Conservation (phyloP, 352 stramenopile genomes). For the Phytophthora nicotianae region DNA sequence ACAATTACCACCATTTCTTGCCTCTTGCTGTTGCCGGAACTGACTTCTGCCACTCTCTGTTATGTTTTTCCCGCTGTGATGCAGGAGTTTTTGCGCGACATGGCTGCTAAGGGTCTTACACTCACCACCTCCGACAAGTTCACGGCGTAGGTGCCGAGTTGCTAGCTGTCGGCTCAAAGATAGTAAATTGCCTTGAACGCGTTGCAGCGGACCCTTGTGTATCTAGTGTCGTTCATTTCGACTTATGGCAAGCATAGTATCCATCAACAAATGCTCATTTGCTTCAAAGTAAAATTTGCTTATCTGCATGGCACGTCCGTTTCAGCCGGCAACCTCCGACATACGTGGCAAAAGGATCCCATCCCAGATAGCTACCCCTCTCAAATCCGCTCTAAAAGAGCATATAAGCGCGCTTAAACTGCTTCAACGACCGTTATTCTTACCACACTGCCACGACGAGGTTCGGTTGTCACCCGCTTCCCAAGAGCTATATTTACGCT, state of each 20-base stretch:
- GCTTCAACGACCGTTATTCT: constrained; percentile 15
- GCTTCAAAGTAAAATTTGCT: constrained; percentile 19
- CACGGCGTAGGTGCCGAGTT: constrained; percentile 18
- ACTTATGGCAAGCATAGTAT: constrained; percentile 1
- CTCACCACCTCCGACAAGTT: constrained; percentile 68
- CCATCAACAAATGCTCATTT: no score
- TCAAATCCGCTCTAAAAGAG: constrained; percentile 13
- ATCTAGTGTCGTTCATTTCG: constrained; percentile 7
- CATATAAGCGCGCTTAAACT: constrained; percentile 40
- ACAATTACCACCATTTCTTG: constrained; percentile 9
- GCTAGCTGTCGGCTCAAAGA: neutral
- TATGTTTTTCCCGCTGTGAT: constrained; percentile 1
- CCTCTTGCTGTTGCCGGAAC: constrained; percentile 6
- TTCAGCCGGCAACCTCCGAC: constrained; percentile 6
- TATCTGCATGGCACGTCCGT: constrained; percentile 8
- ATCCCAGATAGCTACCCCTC: constrained; percentile 26
- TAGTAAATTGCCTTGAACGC: neutral
- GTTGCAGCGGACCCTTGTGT: neutral
- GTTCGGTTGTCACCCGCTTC: neutral
- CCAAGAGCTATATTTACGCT: neutral
- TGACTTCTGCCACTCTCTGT: constrained; percentile 6
- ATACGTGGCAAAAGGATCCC: constrained; percentile 25
- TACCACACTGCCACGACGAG: neutral
- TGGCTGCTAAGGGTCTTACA: constrained; percentile 61
- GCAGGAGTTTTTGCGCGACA: constrained; percentile 67